Conservation (phyloP, 305 asterid species). For the Fraxinus floribunda region DNA sequence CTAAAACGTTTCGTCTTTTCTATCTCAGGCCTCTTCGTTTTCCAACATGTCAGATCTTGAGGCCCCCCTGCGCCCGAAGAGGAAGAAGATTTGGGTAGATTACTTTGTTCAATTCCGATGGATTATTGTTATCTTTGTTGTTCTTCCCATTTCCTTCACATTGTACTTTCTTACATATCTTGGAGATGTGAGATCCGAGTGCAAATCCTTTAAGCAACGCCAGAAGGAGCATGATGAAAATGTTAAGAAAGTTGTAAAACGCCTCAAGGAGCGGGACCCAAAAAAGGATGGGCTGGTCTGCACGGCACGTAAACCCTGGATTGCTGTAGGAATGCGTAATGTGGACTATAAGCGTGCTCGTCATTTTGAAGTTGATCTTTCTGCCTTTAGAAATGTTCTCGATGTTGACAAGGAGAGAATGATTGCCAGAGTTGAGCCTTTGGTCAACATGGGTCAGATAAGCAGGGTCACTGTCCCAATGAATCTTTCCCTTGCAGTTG, state of each 20-base stretch:
- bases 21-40: conserved; percentile 33
- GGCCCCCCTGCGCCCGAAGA: conserved; percentile 88
- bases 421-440: conserved; percentile 85
- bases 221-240: conserved; percentile 89
- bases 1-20: conserved; percentile 4
- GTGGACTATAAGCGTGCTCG: conserved; percentile 92
- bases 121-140: conserved; percentile 84
- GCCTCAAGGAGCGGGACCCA: conserved; percentile 83
- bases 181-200: conserved; percentile 73
- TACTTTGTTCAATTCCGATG: conserved; percentile 82
- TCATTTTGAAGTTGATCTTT: conserved; percentile 90
- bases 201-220: conserved; percentile 78
- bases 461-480: conserved; percentile 78
- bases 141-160: conserved; percentile 77
- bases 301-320: conserved; percentile 97
- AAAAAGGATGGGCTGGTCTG: conserved; percentile 90
- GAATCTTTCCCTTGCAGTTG: conserved; percentile 90
- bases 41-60: conserved; percentile 76
- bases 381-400: conserved; percentile 75
- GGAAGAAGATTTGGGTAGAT: conserved; percentile 86
- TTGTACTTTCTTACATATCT: conserved; percentile 74
- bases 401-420: conserved; percentile 72
- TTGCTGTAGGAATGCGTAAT: conserved; percentile 97
- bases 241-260: conserved; percentile 73
- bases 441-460: conserved; percentile 94